Evolutionary conservation across 805 yeast species (phyloP).

Genomic region (Wickerhamiella australiensis): DNA sequence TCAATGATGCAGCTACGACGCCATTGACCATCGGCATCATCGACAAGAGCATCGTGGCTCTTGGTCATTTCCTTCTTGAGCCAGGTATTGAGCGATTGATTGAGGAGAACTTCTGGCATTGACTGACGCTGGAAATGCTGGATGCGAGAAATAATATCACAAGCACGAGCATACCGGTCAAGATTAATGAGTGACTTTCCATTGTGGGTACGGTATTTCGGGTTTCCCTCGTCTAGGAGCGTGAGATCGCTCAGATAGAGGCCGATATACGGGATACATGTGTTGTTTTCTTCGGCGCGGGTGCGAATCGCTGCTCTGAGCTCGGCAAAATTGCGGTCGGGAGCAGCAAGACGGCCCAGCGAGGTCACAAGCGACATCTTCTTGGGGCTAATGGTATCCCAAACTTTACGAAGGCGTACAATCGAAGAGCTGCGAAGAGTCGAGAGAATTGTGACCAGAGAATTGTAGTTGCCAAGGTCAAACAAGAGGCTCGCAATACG

Average conservation of each 20-base stretch:
- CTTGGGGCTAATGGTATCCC: constrained; percentile 27
- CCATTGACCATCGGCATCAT: constrained; percentile 28
- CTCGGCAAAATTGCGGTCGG: constrained; percentile 28
- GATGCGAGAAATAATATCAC: constrained; percentile 26
- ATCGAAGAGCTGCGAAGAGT: constrained; percentile 30
- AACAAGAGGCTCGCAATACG: constrained; percentile 27
- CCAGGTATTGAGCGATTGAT: constrained; percentile 26
- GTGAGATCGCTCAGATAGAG: constrained; percentile 29
- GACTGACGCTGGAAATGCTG: constrained; percentile 26
- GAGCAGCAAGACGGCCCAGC: constrained; percentile 24
- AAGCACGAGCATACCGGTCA: constrained; percentile 27
- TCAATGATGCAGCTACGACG: constrained; percentile 29
- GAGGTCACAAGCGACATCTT: constrained; percentile 21
- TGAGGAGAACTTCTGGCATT: constrained; percentile 14
- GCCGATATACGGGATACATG: constrained; percentile 30
- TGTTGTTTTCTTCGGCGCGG: constrained; percentile 12
- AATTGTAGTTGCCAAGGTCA: constrained; percentile 27
- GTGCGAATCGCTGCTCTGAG: constrained; percentile 26
- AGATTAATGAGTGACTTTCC: constrained; percentile 25
- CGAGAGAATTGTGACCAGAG: constrained; percentile 26
- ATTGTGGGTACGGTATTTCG: constrained; percentile 16
- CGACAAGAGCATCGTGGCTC: constrained; percentile 22
- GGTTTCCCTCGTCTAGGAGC: constrained; percentile 30
- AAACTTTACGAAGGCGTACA: constrained; percentile 25
- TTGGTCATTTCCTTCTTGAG: constrained; percentile 27